These are phyloP conservation scores for Arthrobotrys iridis DNA, from an alignment of 2,329 filamentous ascomycete genomes.

Conservation along the genomic window DNA sequence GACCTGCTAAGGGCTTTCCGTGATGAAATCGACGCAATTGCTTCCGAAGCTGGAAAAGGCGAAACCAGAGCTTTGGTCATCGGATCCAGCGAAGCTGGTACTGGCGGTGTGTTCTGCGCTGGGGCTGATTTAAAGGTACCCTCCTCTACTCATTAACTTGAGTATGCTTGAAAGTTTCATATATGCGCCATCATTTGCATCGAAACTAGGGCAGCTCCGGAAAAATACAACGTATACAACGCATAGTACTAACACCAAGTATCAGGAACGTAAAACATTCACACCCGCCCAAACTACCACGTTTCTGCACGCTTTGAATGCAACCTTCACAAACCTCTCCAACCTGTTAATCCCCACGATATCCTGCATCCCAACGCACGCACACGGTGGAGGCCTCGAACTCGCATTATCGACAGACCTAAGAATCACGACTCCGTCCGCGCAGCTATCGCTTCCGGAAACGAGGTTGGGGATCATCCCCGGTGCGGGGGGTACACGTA, in stretches of 20 bases:
- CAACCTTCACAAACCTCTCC: conserved; percentile 77
- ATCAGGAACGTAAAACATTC: conserved; percentile 56
- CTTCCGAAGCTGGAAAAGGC: conserved; percentile 67
- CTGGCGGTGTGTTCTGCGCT: conserved; percentile 77
- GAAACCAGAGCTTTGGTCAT: conserved; percentile 82
- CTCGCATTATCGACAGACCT: conserved; percentile 89
- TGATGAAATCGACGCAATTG: conserved; percentile 76
- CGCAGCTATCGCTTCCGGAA: conserved; percentile 84
- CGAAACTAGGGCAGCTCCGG: neutral
- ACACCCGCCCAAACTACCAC: conserved; percentile 71
- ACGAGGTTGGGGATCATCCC: conserved; percentile 93
- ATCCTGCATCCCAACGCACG: conserved; percentile 82
- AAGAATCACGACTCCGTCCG: conserved; percentile 83
- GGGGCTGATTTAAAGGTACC: conserved; percentile 83
- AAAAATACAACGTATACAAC: conserved; percentile 15
- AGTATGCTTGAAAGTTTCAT: too few species aligned
- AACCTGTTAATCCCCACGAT: conserved; percentile 88
- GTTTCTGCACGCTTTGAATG: conserved; percentile 81
- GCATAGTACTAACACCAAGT: neutral
- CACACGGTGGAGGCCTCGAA: conserved; percentile 92
- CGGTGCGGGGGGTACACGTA: conserved; percentile 90
- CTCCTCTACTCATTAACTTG: neutral
- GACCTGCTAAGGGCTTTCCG: conserved; percentile 77
- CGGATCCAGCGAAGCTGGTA: conserved; percentile 76
- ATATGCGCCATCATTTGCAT: neutral